Evolutionary conservation across 192 early-diverging fungal species (phyloP).

Genomic region (Podochytrium sp.): DNA sequence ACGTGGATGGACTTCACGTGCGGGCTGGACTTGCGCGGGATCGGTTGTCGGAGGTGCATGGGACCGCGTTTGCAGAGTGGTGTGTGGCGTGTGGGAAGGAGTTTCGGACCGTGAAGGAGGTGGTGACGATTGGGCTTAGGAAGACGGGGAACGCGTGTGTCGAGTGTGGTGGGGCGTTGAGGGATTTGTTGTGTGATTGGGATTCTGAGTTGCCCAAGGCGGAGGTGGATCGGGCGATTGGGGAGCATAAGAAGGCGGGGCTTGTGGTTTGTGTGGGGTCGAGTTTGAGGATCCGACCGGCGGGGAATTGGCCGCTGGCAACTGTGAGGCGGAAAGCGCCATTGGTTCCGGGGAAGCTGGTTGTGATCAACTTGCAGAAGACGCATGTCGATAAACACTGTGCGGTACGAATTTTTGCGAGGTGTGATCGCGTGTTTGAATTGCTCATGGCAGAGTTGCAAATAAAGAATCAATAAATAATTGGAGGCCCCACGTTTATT

Average conservation of each 20-base stretch:
- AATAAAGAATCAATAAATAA: neutral
- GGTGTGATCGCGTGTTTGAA: neutral
- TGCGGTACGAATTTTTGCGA: conserved; percentile 14
- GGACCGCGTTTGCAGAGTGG: conserved; percentile 10
- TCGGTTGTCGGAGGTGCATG: conserved; percentile 13
- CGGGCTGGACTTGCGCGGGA: neutral
- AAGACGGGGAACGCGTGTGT: neutral
- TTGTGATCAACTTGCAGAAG: conserved; percentile 16
- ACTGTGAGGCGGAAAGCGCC: neutral
- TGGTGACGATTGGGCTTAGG: conserved; percentile 12
- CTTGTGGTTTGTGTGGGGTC: conserved; percentile 9
- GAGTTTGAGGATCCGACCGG: conserved; percentile 7
- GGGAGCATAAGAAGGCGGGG: conserved; percentile 1
- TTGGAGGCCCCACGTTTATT: neutral
- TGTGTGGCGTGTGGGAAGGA: conserved; percentile 1
- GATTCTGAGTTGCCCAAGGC: conserved; percentile 1
- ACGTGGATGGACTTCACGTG: conserved; percentile 11
- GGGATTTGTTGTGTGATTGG: conserved; percentile 23
- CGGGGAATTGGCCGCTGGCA: neutral
- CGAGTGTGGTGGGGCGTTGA: neutral
- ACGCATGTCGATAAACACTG: conserved; percentile 11
- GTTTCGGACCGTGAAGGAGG: neutral
- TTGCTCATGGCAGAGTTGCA: conserved; percentile 38
- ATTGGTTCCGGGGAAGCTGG: neutral
- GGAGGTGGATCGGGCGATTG: conserved; percentile 6